Evolutionary conservation across 352 stramenopile species (phyloP), one percentile per base, ranked within the genome.

Genomic region (Pythium sp.): DNA sequence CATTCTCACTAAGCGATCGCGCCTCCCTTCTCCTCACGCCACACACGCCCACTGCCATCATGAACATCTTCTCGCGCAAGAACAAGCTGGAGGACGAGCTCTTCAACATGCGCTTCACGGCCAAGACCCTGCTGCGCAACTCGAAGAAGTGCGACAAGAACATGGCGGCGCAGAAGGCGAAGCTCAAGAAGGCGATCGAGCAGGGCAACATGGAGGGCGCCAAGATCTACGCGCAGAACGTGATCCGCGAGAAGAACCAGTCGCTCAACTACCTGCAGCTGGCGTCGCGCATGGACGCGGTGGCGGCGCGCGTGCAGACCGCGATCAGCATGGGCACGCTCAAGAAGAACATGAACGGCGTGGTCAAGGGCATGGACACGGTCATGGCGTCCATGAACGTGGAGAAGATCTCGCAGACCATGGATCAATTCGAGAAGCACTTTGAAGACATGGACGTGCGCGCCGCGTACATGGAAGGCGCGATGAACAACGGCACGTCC

Each of bases 391-490:
- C 85, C 12, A 99, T 99, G 97, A 96, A 99, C 76, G 89, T 98
- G 36, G 95, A 99, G 72, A 97, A 98, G 81, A 98, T 99, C 66
- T 96, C 89, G 61, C 83, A 95, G 67, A 97, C 93, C 5, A 99
- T 99, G 96, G 97, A 99, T 69, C 94, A 99, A 77, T 99, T 99
- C 75, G 97, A 99, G 77, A 88, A 97, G 74, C 97, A 99, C 81
- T 99, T 99, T 84, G 97, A 99, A 74, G 95, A 99, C 79, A 94
- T 99, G 79, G 98, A 99, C 80, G 97, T 99, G 46, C 97, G 97
- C 53, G 87, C 95, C 8, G 95, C 93, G 43, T 99, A 99, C 81
- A 99, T 99, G 97, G 97, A 99, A 67, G 86, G 93, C 60, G 92
- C 97, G 62, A 99, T 99, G 93, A 97, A 92, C 86, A 96, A 90